Conservation (phyloP, 805 yeast species). For the Candida andamanensis region DNA sequence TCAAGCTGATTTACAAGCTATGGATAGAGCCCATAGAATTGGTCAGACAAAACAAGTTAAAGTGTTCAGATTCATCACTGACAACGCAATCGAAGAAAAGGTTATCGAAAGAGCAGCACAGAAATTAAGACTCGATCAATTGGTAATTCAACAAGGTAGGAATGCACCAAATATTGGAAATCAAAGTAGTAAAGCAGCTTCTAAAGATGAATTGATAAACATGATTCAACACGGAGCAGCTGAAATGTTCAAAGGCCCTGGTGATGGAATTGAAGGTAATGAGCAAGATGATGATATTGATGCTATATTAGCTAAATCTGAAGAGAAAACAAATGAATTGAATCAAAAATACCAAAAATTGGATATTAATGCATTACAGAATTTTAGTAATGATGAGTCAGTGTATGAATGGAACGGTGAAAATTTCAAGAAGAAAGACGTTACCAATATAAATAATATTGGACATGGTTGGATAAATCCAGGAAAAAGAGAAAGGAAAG, state of each 20-base stretch:
- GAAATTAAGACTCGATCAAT: conserved; percentile 83
- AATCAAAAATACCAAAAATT: conserved; percentile 59
- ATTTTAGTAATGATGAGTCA: conserved; percentile 58
- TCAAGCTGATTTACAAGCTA: conserved; percentile 95
- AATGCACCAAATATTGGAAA: conserved; percentile 27
- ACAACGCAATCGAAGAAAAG: conserved; percentile 93
- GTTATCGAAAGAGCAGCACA: conserved; percentile 95
- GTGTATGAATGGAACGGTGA: conserved; percentile 90
- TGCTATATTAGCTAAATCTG: conserved; percentile 53
- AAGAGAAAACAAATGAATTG: conserved; percentile 56
- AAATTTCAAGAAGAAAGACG: conserved; percentile 61
- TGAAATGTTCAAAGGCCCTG: conserved; percentile 44
- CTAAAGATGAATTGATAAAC: conserved; percentile 68
- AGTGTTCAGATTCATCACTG: conserved; percentile 90
- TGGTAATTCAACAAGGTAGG: conserved; percentile 92
- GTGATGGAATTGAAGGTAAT: conserved; percentile 21
- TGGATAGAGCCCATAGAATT: conserved; percentile 97
- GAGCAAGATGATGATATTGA: conserved; percentile 56
- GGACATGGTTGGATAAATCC: conserved; percentile 77
- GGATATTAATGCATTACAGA: conserved; percentile 74
- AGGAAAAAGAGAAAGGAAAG: conserved; percentile 77
- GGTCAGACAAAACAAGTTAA: conserved; percentile 95
- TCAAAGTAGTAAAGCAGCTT: conserved; percentile 35
- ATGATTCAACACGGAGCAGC: conserved; percentile 86
- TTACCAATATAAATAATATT: conserved; percentile 43